Conservation (phyloP, 768 basidiomycete genomes). For the Agaricus sinodeliciosus region DNA sequence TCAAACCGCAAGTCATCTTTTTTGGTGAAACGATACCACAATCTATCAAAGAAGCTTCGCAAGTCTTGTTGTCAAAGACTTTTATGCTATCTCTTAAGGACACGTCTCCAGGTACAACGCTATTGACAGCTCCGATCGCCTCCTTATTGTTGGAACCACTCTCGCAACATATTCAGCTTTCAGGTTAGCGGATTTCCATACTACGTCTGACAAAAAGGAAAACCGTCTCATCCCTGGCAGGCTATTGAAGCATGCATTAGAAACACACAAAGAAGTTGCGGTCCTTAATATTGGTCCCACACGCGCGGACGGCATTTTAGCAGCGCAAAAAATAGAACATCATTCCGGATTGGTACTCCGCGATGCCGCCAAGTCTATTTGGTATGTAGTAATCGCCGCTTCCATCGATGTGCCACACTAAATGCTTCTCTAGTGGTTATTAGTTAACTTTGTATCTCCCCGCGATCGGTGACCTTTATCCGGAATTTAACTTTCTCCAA, state of each 20-base stretch:
- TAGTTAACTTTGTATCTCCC: no score
- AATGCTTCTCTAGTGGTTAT: no score
- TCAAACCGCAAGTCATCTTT: slow-evolving; percentile 80
- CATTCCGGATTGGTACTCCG: slow-evolving; percentile 67
- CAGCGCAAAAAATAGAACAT: slow-evolving; percentile 76
- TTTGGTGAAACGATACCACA: slow-evolving; percentile 85
- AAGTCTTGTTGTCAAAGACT: slow-evolving; percentile 19
- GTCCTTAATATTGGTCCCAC: slow-evolving; percentile 87
- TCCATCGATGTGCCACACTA: no score
- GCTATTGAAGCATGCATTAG: slow-evolving; percentile 72
- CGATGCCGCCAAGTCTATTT: slow-evolving; percentile 49
- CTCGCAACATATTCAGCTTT: slow-evolving; percentile 93
- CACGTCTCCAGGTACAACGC: slow-evolving; percentile 39
- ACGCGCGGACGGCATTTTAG: slow-evolving; percentile 65
- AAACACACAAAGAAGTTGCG: slow-evolving; percentile 69
- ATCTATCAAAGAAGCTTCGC: slow-evolving; percentile 67
- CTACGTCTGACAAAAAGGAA: not conserved
- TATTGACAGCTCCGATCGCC: slow-evolving; percentile 52
- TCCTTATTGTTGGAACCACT: slow-evolving; percentile 84
- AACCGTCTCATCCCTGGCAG: slow-evolving; percentile 27
- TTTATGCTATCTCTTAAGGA: not conserved
- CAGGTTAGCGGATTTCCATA: slow-evolving; percentile 38
- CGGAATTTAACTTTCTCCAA: no score
- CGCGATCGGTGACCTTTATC: no score
- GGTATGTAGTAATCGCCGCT: slow-evolving; percentile 42